Evolutionary conservation across 805 yeast genomes (phyloP).

Genomic region (Ogataea dorogensis): DNA sequence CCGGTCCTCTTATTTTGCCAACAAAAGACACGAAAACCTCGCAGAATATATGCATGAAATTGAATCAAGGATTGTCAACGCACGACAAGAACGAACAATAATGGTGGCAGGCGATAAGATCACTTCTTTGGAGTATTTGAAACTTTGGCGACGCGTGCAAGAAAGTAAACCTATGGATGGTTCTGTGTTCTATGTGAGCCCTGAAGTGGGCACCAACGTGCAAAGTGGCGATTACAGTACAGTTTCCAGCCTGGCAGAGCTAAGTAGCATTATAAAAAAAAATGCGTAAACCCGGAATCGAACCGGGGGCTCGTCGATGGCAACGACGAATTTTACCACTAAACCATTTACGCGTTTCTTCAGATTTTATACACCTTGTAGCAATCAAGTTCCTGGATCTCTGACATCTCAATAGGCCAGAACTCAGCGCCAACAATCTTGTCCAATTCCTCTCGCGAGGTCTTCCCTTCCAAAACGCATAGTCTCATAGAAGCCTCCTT

Average conservation of each 20-base stretch:
- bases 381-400: slow-evolving; percentile 24
- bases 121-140: slow-evolving; percentile 26
- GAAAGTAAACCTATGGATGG: slow-evolving; percentile 14
- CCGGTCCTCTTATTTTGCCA: neutral
- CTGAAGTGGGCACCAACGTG: slow-evolving; percentile 2
- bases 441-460: slow-evolving; percentile 24
- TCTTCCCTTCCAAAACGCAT: slow-evolving; percentile 44
- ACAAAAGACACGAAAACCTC: neutral
- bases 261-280: slow-evolving; percentile 8
- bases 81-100: slow-evolving; percentile 12
- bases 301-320: slow-evolving; percentile 31
- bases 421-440: slow-evolving; percentile 25
- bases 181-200: slow-evolving; percentile 22
- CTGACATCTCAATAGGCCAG: slow-evolving; percentile 31
- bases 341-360: slow-evolving; percentile 24
- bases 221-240: slow-evolving; percentile 17
- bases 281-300: slow-evolving; percentile 29
- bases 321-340: slow-evolving; percentile 29
- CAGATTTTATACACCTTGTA: slow-evolving; percentile 10
- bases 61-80: neutral
- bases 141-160: slow-evolving; percentile 20
- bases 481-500: slow-evolving; percentile 46
- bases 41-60: neutral
- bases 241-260: neutral
- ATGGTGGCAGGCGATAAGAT: slow-evolving; percentile 25